Evolutionary conservation across 306 rosid species (phyloP), one percentile per base, ranked within the genome.

Genomic region (Citrullus amarus): DNA sequence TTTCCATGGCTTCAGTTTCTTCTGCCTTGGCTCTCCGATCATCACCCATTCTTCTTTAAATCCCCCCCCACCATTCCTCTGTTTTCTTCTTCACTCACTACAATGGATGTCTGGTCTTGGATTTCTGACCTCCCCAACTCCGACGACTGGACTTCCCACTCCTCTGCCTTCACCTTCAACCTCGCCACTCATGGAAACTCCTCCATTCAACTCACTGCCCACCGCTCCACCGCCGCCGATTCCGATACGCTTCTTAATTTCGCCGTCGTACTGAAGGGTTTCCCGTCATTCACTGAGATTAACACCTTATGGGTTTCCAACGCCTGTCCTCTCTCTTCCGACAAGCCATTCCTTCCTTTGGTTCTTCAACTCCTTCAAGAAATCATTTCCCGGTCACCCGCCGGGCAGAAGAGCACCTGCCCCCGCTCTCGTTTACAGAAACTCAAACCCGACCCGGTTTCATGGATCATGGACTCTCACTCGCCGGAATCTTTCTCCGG

Each of bases 381-480:
- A 79, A 89, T 88, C 86, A 88, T 92, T 70, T 79, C 91, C 73
- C 85, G 84, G 25, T 89, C 98, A 1, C 98, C 98, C 53, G 86
- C 87, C 0, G 88, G 91, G 15, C 92, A 88, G 20, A 87, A 81
- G 53, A 86, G 85, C 89, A 86, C 95, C 9, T 94, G 98, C 84
- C 96, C 97, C 0, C 88, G 97, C n/a, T 87, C 97, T 15, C 93
- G 88, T 81, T 89, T 94, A 13, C 93, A 90, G 79, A 87, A 82
- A 17, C 91, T 94, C 30, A 90, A 88, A 44, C 90, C 95, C 53
- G 98, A 85, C 39, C 96, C 96, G 56, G 82, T 94, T 7, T 83
- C 86, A 1, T 94, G 98, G 98, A 80, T 94, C 77, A 89, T 94
- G 90, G 95, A 92, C 79, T 92, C 98, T 3, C 97, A 90, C 93